These are phyloP conservation scores for Nephromyces sp. DNA, from an alignment of 169 alveolate genomes.

Conservation along the genomic window DNA sequence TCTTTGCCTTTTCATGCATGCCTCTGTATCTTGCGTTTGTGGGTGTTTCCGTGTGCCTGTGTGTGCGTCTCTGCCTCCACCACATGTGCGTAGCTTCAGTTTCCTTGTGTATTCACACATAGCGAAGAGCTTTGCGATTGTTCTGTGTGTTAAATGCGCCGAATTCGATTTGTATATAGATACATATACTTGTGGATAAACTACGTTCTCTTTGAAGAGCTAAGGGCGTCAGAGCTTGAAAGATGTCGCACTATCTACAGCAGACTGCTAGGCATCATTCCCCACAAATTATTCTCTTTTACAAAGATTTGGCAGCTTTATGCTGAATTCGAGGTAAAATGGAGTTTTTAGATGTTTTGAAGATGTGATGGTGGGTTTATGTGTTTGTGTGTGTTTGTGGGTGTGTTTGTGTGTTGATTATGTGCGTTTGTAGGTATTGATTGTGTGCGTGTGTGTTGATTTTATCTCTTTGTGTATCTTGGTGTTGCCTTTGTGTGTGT, in stretches of 20 bases:
- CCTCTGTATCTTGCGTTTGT: not conserved
- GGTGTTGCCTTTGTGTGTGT: not conserved
- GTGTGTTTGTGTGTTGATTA: not conserved
- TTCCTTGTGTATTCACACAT: not conserved
- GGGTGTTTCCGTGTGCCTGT: not conserved
- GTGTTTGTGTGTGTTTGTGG: not conserved
- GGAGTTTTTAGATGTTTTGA: constrained; percentile 15
- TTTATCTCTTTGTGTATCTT: not conserved
- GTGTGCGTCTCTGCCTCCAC: not conserved
- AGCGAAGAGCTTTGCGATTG: not conserved
- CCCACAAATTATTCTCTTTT: constrained; percentile 78
- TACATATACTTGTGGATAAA: constrained; percentile 87
- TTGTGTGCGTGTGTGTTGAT: not conserved
- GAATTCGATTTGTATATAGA: constrained; percentile 25
- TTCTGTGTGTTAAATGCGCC: not conserved
- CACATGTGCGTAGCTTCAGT: not conserved
- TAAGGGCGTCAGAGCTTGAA: constrained; percentile 58
- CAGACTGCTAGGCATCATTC: constrained; percentile 69
- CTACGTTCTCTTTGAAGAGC: constrained; percentile 89
- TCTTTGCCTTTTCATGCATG: not conserved
- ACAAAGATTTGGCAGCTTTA: constrained; percentile 81
- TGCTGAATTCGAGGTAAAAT: constrained; percentile 70
- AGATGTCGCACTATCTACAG: constrained; percentile 76
- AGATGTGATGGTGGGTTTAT: not conserved
- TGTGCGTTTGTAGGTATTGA: not conserved